Evolutionary conservation across 345 rosid species (phyloP).

Genomic region (Rhodamnia rubescens): DNA sequence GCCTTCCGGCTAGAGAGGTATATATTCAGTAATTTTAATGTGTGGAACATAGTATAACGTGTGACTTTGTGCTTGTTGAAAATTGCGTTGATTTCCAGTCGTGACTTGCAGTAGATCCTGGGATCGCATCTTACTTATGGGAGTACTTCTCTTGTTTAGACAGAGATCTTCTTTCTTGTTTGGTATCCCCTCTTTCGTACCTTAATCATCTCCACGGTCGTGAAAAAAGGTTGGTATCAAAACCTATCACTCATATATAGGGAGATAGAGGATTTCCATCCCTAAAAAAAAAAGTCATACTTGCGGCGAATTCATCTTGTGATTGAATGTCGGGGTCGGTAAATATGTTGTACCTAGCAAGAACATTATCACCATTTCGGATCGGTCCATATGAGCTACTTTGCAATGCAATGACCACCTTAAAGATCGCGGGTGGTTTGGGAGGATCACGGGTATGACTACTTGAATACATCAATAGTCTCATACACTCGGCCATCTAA

Average conservation of each 20-base stretch:
- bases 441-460: neutral
- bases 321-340: rapidly evolving
- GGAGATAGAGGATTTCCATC: neutral
- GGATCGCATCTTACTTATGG: neutral
- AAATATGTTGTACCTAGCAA: neutral
- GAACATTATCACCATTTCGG: neutral
- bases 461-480: neutral
- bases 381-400: neutral
- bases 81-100: neutral
- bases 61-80: neutral
- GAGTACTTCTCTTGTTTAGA: neutral
- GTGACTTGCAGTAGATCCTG: neutral
- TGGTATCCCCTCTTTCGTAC: neutral
- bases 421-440: neutral
- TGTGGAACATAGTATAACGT: neutral
- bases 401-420: neutral
- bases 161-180: neutral
- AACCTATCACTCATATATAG: neutral
- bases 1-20: neutral
- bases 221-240: neutral
- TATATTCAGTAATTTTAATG: no score
- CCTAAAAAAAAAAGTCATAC: neutral
- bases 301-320: neutral
- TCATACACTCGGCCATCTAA: neutral
- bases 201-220: neutral